Percentiles rank a stretch among this genome's conserved stretches.
Evolutionary conservation across 768 basidiomycete genomes (phyloP).

Genomic region (Pleurotus citrinopileatus): DNA sequence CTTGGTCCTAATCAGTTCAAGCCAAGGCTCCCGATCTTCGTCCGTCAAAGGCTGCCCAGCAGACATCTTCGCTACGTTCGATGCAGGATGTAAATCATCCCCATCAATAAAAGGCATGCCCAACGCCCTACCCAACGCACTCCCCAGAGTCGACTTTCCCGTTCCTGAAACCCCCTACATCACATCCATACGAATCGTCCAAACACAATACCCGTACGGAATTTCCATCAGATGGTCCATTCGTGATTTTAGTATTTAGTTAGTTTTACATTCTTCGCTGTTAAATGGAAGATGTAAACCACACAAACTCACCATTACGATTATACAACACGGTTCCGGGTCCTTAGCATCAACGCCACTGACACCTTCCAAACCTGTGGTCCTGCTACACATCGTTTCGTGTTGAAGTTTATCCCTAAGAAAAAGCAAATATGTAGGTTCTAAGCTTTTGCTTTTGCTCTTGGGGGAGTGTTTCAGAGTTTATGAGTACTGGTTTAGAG

Average conservation of each 20-base stretch:
- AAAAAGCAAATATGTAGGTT: neutral
- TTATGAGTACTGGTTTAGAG: too few relatives aligned
- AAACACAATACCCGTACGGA: too few relatives aligned
- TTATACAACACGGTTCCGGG: neutral
- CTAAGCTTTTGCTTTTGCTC: too few relatives aligned
- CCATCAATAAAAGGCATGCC: conserved; percentile 83
- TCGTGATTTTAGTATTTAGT: too few relatives aligned
- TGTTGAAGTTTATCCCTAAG: neutral
- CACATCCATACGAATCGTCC: too few relatives aligned
- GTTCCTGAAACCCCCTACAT: conserved; percentile 74
- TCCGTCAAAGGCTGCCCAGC: conserved; percentile 74
- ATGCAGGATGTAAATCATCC: conserved; percentile 79
- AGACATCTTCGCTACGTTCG: conserved; percentile 89
- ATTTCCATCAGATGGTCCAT: too few relatives aligned
- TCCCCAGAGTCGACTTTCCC: conserved; percentile 71
- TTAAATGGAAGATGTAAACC: too few relatives aligned
- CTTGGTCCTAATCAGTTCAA: conserved; percentile 63
- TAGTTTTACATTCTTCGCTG: too few relatives aligned
- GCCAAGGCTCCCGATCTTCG: conserved; percentile 84
- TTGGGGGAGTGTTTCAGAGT: too few relatives aligned
- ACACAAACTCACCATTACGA: neutral
- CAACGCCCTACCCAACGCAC: conserved; percentile 56
- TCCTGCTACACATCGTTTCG: neutral
- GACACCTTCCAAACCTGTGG: neutral
- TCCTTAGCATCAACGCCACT: neutral